Base-by-base conservation (phyloP, 192 early-diverging fungal genomes). In the Mortierella antarctica region DNA sequence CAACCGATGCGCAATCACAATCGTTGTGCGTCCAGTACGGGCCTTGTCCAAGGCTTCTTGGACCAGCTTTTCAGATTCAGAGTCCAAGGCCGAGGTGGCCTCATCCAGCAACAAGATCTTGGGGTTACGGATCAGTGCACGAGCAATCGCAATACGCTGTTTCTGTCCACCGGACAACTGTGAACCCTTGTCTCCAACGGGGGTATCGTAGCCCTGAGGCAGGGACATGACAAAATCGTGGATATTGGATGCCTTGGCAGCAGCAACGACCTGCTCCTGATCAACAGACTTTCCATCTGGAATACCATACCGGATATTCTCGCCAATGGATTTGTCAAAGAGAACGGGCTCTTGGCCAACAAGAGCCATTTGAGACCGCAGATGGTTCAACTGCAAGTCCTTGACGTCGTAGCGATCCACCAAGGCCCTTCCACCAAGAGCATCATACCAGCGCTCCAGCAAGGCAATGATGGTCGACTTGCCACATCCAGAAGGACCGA, bases 51-150 rank as follows among this genome's bases (percentile, higher is more conserved):
- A 74, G 1, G 93, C 94, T 46, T 84, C 85, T 71, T 95, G 93
- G 13, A 96, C 94, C 8, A 92, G 73, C 15, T 68, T 86, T 77
- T 95, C 95, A 65, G 88, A 90, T 62, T 91, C 87, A 13, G 92
- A 92, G 70, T 95, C 95, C 23, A 95, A 73, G 0, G 95, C 94
- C 8, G 86, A 89, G 0, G 94, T 94, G 0, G 95, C 95, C 76
- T 96, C 94, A 54, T 95, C 94, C 8, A 95, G 79, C 41, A 96
- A 74, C 23, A 93, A 74, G 12, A 93, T 70, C 15, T 83, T 72
- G 10, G 92, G 91, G 62, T 92, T 82, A 42, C 89, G 84, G 49
- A 93, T 88, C 47, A 91, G 60, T 2, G 92, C 91, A 31, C 92
- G 85, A 42, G 92, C 91, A 80, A 92, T 92, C 11, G 89, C 89